Percentiles rank a stretch among this genome's conserved stretches.
Conservation (phyloP, 208 protist species). For the Acanthamoeba healyi region DNA sequence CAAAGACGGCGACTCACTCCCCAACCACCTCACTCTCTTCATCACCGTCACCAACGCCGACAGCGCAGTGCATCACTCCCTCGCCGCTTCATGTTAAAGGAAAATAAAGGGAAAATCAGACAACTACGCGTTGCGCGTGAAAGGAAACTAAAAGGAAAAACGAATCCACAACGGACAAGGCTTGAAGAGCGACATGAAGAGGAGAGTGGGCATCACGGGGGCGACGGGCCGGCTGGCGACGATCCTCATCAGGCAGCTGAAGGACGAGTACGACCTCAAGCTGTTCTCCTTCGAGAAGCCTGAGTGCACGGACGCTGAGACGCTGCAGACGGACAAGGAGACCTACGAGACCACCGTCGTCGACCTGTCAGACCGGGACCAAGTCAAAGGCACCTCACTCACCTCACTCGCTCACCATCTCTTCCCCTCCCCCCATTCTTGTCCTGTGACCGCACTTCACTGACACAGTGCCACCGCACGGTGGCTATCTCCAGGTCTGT, state of each 20-base stretch:
- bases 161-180: no score
- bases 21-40: no score
- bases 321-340: background rate
- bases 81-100: no score
- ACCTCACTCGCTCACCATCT: no score
- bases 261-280: conserved; percentile 3
- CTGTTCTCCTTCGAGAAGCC: conserved; percentile 21
- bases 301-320: conserved; percentile 1
- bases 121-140: no score
- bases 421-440: no score
- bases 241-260: background rate
- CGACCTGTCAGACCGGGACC: background rate
- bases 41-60: no score
- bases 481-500: background rate
- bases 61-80: no score
- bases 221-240: background rate
- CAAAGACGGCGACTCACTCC: no score
- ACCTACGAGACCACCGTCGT: background rate
- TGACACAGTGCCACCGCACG: background rate
- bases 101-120: no score
- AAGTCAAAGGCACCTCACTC: background rate
- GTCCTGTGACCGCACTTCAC: no score
- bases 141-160: no score
- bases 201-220: background rate
- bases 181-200: conserved; percentile 7